Base-by-base conservation (phyloP, 2,329 filamentous ascomycete genomes). In the Verruconis gallopava region DNA sequence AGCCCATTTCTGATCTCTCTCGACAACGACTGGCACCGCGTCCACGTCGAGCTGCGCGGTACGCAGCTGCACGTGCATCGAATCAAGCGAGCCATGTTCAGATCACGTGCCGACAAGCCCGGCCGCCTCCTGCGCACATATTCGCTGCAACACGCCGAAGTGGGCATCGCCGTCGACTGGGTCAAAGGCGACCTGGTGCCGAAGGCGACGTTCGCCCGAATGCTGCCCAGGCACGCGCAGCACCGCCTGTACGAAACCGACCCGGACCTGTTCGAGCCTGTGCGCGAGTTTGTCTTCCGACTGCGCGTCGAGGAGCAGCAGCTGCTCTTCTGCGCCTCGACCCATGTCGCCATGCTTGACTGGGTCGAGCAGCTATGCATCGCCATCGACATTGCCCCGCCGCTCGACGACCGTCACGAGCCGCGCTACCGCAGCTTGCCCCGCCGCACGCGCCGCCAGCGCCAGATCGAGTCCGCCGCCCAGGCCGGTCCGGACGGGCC, bases 281-380 rank as follows among this genome's bases (percentile, higher is more conserved):
- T 65, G 12, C 53, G 58, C 4, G 65, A 69, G 47, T 79, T 79
- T 55, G 78, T 81, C 11, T 75, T 86, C 46, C 75, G 81, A n/a
- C 55, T 86, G 45, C 72, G 82, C 20, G 71, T 77, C 21, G 81
- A 86, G 58, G 75, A 76, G 2, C 79, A 86, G 49, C 82, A 86
- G 53, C 77, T 86, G 45, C 61, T 86, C 15, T 61, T 86, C 5
- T 78, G 78, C 2, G 79, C 79, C 48, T 63, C 73, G 40, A 72
- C 76, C 39, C 65, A 83, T 41, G 71, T 75, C 43, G 73, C 69
- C 1, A 81, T 85, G 55, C 68, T 83, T 46, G 69, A 69, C 38
- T 82, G 81, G 77, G 62, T 85, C 2, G 77, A 84, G 52, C 66
- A 67, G 2, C 62, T 84, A 6, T 81, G 79, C 51, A 77, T 79